Conservation (phyloP, 2,329 filamentous ascomycete genomes). For the Diaporthe vaccinii region DNA sequence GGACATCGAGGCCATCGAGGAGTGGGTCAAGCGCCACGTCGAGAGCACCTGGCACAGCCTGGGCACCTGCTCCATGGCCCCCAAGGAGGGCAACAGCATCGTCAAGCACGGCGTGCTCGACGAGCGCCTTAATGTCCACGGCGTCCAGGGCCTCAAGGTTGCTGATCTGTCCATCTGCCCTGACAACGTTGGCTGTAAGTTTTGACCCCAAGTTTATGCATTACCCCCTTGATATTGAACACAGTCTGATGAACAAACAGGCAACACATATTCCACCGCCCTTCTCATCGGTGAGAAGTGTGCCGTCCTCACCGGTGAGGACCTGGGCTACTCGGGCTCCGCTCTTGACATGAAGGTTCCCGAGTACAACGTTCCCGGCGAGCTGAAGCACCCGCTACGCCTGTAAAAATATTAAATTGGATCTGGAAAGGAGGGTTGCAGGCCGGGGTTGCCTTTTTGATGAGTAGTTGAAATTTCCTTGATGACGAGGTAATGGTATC, state of each 20-base stretch:
- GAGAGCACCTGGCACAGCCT: constrained; percentile 81
- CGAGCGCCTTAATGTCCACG: constrained; percentile 82
- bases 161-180: constrained; percentile 83
- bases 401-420: constrained; percentile 49
- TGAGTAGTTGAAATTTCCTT: constrained; percentile 11
- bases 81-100: constrained; percentile 81
- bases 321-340: constrained; percentile 79
- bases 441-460: neutral
- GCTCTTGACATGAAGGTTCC: constrained; percentile 84
- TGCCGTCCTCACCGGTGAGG: constrained; percentile 77
- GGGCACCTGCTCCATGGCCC: constrained; percentile 83
- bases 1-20: constrained; percentile 71
- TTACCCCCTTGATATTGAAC: too few species aligned
- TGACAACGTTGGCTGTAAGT: constrained; percentile 80
- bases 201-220: too few species aligned
- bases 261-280: constrained; percentile 70
- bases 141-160: constrained; percentile 82
- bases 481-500: constrained; percentile 20
- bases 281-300: constrained; percentile 83
- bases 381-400: constrained; percentile 56
- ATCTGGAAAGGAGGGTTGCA: neutral
- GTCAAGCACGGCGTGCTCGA: constrained; percentile 85
- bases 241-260: fast-evolving
- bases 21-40: constrained; percentile 76
- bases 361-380: constrained; percentile 70